These are phyloP conservation scores for Polygonum maritimum DNA, from an alignment of 148 eudicot genomes.

Conservation along the genomic window DNA sequence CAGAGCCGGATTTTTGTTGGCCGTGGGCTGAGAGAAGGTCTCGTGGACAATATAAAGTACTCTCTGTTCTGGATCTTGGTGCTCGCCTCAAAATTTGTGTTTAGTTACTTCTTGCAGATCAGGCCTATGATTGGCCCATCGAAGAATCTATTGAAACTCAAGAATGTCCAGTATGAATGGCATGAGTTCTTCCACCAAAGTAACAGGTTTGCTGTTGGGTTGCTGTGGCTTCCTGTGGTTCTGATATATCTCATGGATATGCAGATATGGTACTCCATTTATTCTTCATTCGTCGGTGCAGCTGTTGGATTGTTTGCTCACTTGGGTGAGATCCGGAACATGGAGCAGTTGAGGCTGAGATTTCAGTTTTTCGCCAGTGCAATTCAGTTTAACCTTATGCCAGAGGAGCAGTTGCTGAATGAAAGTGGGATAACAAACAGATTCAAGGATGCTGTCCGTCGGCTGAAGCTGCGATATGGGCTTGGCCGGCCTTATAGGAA, in stretches of 20 bases:
- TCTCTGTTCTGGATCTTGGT: conserved; percentile 72
- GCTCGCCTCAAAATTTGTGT: conserved; percentile 68
- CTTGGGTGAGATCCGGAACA: conserved; percentile 85
- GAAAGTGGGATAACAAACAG: conserved; percentile 53
- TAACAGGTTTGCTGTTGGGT: conserved; percentile 71
- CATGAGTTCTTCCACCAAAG: conserved; percentile 59
- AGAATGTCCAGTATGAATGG: conserved; percentile 52
- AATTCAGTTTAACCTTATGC: conserved; percentile 91
- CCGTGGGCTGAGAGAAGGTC: conserved; percentile 83
- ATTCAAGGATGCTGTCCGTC: conserved; percentile 54
- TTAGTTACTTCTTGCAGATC: conserved; percentile 75
- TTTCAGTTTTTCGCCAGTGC: conserved; percentile 96
- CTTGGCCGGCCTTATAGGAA: conserved; percentile 75
- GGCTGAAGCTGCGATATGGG: conserved; percentile 84
- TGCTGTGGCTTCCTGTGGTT: conserved; percentile 86
- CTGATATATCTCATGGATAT: conserved; percentile 82
- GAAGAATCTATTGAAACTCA: conserved; percentile 32
- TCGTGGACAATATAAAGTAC: conserved; percentile 70
- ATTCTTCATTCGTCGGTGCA: conserved; percentile 79
- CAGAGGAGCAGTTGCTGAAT: conserved; percentile 78
- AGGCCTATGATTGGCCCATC: conserved; percentile 80
- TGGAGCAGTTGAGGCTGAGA: conserved; percentile 85
- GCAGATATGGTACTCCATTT: conserved; percentile 91
- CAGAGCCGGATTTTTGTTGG: conserved; percentile 79
- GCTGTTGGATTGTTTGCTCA: conserved; percentile 73